Evolutionary conservation across 306 rosid genomes (phyloP).

Genomic region (Spatholobus suberectus): DNA sequence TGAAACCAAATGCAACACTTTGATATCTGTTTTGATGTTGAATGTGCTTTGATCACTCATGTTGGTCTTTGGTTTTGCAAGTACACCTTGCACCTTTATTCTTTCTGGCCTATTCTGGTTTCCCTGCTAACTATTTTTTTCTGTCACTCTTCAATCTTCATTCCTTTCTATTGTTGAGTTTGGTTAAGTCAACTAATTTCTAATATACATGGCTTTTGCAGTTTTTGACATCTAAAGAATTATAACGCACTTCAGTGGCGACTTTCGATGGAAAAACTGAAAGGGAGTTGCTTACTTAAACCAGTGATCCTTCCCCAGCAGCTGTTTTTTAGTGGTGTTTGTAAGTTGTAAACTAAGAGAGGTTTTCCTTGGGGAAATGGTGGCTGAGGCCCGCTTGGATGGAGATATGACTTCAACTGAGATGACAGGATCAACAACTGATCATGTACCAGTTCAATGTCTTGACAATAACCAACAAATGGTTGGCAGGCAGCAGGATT

Average conservation of each 20-base stretch:
- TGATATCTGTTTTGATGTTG: neutral
- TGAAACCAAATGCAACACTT: no score
- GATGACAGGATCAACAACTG: slow-evolving; percentile 41
- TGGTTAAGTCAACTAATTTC: slow-evolving; percentile 26
- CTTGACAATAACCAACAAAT: slow-evolving; percentile 32
- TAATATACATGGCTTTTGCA: neutral
- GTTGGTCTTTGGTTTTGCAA: slow-evolving; percentile 31
- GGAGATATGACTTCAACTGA: slow-evolving; percentile 41
- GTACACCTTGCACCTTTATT: slow-evolving; percentile 9
- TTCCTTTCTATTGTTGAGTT: slow-evolving; percentile 13
- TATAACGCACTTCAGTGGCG: neutral
- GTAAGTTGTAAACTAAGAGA: slow-evolving; percentile 17
- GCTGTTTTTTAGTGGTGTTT: slow-evolving; percentile 19
- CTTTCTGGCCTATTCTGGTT: slow-evolving; percentile 12
- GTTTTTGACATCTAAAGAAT: neutral
- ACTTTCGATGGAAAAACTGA: neutral
- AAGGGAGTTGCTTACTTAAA: neutral
- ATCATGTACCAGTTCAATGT: slow-evolving; percentile 16
- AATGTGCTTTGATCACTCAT: slow-evolving; percentile 15
- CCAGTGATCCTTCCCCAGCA: slow-evolving; percentile 17
- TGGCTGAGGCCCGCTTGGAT: slow-evolving; percentile 31
- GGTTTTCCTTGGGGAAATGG: no score
- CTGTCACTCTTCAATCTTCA: neutral
- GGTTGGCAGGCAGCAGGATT: slow-evolving; percentile 33
- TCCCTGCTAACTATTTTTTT: slow-evolving; percentile 23